phyloP scores from a whole-genome alignment of 2,329 filamentous ascomycete species.

The Apiospora aurea region DNA sequence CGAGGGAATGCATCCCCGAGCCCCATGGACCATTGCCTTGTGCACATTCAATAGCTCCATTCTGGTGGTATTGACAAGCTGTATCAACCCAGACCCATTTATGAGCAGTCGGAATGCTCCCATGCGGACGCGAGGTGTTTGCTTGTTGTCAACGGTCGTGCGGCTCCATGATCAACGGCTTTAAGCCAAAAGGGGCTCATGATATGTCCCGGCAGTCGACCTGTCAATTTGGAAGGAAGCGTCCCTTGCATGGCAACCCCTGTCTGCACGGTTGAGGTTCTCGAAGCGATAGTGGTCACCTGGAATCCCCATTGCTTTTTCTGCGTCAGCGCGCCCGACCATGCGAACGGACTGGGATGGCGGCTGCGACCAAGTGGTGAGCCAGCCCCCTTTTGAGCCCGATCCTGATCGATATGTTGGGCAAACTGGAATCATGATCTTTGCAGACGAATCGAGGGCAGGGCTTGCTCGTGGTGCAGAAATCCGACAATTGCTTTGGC shows the following conservation, averaged over 20 bases:
- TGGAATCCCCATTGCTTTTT: not conserved
- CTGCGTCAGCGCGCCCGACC: not conserved
- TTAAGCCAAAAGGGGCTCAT: not conserved
- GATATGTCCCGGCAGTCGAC: not conserved
- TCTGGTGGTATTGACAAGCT: not conserved
- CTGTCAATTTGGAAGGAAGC: not conserved
- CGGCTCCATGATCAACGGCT: constrained; percentile 1
- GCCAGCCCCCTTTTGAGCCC: not conserved
- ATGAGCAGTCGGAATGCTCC: constrained; percentile 4
- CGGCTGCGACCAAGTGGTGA: not conserved
- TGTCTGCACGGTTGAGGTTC: not conserved
- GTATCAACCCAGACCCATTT: not conserved
- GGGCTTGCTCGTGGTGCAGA: not conserved
- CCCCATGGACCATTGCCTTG: not conserved
- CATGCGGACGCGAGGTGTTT: not conserved
- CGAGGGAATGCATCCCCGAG: not conserved
- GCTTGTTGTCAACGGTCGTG: not conserved
- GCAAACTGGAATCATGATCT: not conserved
- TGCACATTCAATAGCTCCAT: not conserved
- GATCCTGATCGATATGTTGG: not conserved
- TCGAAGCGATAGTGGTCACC: not conserved
- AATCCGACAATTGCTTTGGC: not conserved
- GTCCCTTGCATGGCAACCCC: not conserved
- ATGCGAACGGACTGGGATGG: not conserved
- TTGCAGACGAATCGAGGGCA: not conserved